Conservation (phyloP, 2,329 filamentous ascomycete genomes). For the Lecanicillium sp. region DNA sequence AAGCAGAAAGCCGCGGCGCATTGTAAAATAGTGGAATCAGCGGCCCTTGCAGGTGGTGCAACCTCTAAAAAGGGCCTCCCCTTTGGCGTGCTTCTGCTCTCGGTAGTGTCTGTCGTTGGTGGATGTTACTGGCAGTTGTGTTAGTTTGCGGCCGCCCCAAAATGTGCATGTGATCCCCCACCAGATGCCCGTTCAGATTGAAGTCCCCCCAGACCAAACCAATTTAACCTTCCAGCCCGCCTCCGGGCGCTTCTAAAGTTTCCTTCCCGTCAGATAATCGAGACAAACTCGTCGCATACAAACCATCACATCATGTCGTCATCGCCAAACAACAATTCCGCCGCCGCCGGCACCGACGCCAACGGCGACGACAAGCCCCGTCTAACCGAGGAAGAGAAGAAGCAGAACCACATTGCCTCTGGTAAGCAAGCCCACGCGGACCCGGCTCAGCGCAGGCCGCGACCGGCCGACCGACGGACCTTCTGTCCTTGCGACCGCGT, state of each 20-base stretch:
- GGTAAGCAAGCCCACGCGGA: slow-evolving; percentile 29
- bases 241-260: neutral
- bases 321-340: slow-evolving; percentile 25
- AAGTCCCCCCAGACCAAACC: neutral
- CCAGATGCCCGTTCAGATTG: neutral
- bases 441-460: neutral
- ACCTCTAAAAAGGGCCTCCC: neutral
- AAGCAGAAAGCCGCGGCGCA: neutral
- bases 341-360: slow-evolving; percentile 20
- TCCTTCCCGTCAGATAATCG: neutral
- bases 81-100: too few species aligned
- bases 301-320: slow-evolving; percentile 18
- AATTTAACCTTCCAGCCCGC: slow-evolving; percentile 8
- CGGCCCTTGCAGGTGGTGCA: slow-evolving; percentile 7
- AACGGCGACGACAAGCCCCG: slow-evolving; percentile 41
- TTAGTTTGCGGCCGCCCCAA: too few species aligned
- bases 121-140: too few species aligned
- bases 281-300: neutral
- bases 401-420: slow-evolving; percentile 50
- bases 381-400: slow-evolving; percentile 49
- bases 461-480: neutral
- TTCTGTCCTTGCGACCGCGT: neutral
- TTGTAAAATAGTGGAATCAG: slow-evolving; percentile 4
- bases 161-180: slow-evolving; percentile 12
- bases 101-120: too few species aligned